Percentiles rank a stretch among this genome's conserved stretches.
phyloP scores from a whole-genome alignment of 2,329 filamentous ascomycete species.

The Epicoccum sorghinum region DNA sequence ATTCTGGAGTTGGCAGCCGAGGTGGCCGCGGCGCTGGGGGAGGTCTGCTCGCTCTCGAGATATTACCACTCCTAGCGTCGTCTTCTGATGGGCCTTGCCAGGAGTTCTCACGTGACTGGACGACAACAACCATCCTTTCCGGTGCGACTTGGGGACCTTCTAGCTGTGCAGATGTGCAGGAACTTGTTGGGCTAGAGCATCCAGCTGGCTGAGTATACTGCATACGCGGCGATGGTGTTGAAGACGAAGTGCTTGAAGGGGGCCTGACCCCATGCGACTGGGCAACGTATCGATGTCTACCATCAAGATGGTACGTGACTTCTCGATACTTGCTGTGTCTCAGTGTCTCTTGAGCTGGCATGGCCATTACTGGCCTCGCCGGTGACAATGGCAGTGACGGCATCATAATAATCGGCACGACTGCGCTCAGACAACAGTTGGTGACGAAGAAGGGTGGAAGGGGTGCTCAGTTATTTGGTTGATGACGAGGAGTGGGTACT shows the following conservation, averaged over 20 bases:
- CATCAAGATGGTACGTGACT: conserved; percentile 31
- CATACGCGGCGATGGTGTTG: not conserved
- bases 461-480: not conserved
- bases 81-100: conserved; percentile 5
- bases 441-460: not conserved
- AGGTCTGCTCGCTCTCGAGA: conserved; percentile 18
- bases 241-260: not conserved
- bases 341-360: not conserved
- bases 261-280: conserved; percentile 23
- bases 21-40: conserved; percentile 40
- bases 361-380: not conserved
- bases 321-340: conserved; percentile 24
- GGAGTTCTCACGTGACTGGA: conserved; percentile 22
- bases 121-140: conserved; percentile 19
- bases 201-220: not conserved
- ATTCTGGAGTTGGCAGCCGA: conserved; percentile 43
- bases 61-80: not conserved
- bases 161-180: not conserved
- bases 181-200: not conserved
- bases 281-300: conserved; percentile 27
- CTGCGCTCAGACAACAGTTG: not conserved
- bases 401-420: conserved; percentile 21
- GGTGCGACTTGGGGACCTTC: not conserved
- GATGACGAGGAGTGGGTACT: conserved; percentile 1
- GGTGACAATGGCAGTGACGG: conserved; percentile 22